phyloP scores from a whole-genome alignment of 2,329 filamentous ascomycete species.

The Sclerotinia trifoliorum region DNA sequence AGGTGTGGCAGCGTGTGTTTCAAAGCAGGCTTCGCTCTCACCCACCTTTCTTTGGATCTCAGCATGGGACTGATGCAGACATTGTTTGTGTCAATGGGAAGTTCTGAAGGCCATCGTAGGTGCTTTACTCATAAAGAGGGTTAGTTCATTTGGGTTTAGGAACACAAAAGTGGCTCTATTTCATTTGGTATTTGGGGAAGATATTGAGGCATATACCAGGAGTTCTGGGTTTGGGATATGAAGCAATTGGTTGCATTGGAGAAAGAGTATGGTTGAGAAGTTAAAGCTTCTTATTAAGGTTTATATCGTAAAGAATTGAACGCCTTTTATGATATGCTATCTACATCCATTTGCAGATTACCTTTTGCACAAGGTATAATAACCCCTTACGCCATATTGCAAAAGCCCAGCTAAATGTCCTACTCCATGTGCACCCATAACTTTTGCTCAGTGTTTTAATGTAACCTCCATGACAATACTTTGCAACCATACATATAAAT shows the following conservation, averaged over 20 bases:
- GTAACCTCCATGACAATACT: not conserved
- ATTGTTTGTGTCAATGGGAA: not conserved
- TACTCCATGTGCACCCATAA: not conserved
- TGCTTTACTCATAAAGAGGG: slow-evolving; percentile 24
- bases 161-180: not conserved
- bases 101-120: not conserved
- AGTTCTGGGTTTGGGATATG: slow-evolving; percentile 23
- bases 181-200: not conserved
- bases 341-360: slow-evolving; percentile 13
- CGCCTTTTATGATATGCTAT: slow-evolving; percentile 3
- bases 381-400: not conserved
- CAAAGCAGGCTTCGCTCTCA: not conserved
- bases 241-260: not conserved
- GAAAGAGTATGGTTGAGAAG: not conserved
- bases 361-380: slow-evolving; percentile 18
- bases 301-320: not conserved
- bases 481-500: not conserved
- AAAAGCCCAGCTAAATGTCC: not conserved
- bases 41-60: not conserved
- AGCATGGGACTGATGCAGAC: not conserved
- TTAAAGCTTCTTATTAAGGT: not conserved
- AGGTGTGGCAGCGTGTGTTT: not conserved
- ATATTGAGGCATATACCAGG: slow-evolving; percentile 26
- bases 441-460: not conserved
- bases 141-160: slow-evolving; percentile 20